Evolutionary conservation across 192 early-diverging fungal species (phyloP).

Genomic region (Chytriomyces sp.): DNA sequence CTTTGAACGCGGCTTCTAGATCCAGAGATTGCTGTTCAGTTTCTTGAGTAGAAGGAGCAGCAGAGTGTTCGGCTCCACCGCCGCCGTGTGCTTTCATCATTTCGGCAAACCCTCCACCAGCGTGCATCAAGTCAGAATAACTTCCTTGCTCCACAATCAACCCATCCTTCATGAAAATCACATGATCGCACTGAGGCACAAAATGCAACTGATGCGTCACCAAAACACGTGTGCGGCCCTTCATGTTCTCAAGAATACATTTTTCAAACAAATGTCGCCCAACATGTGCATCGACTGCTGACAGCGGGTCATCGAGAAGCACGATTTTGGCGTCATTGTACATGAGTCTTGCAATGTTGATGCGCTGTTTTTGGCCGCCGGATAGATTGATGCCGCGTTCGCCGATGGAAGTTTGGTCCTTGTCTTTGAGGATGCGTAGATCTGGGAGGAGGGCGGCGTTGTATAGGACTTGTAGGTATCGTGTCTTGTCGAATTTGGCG

Average conservation of each 20-base stretch:
- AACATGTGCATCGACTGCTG: constrained; percentile 77
- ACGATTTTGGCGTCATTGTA: constrained; percentile 78
- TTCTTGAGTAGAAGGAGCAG: not conserved
- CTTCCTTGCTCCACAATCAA: constrained; percentile 68
- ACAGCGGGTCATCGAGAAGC: constrained; percentile 83
- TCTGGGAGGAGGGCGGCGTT: constrained; percentile 74
- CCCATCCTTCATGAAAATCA: constrained; percentile 76
- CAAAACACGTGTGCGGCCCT: constrained; percentile 78
- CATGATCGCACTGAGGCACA: constrained; percentile 73
- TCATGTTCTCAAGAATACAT: constrained; percentile 68
- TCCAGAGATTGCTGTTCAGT: not conserved
- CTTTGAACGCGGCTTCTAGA: not conserved
- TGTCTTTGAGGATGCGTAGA: constrained; percentile 62
- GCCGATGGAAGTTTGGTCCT: constrained; percentile 64
- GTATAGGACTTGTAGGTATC: constrained; percentile 67
- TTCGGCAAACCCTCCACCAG: constrained; percentile 61
- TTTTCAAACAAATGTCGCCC: constrained; percentile 73
- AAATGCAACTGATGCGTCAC: constrained; percentile 81
- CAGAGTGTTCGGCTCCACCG: too few species aligned
- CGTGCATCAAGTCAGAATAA: constrained; percentile 63
- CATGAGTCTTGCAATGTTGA: constrained; percentile 78
- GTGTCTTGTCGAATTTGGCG: constrained; percentile 55
- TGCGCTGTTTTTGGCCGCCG: constrained; percentile 82
- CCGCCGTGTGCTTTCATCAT: constrained; percentile 46
- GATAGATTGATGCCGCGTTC: constrained; percentile 57